Evolutionary conservation across 805 yeast genomes (phyloP).

Genomic region (Debaryomyces prosopidis): DNA sequence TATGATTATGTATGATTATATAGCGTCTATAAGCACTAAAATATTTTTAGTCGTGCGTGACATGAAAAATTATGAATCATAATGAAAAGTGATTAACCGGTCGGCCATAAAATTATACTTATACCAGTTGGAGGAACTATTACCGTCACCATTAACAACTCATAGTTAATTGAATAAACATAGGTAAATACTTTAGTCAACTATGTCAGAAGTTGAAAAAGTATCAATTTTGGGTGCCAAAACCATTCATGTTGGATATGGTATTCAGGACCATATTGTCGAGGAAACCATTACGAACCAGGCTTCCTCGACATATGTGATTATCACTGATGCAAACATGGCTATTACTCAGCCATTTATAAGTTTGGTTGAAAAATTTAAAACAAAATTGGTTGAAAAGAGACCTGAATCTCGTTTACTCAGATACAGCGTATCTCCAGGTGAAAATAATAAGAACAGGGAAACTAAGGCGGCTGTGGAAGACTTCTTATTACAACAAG

Average conservation of each 20-base stretch:
- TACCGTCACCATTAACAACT: background rate
- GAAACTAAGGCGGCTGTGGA: constrained; percentile 90
- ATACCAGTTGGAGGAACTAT: background rate
- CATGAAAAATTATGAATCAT: background rate
- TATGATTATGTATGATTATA: background rate
- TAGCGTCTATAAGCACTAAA: background rate
- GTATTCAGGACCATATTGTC: constrained; percentile 73
- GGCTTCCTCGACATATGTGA: constrained; percentile 87
- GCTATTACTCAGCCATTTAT: constrained; percentile 62
- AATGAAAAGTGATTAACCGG: background rate
- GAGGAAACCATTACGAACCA: constrained; percentile 58
- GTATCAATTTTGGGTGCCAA: constrained; percentile 81
- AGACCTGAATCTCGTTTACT: constrained; percentile 66
- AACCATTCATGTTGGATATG: constrained; percentile 87
- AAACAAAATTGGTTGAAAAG: constrained; percentile 26
- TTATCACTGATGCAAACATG: constrained; percentile 85
- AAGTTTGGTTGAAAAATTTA: constrained; percentile 45
- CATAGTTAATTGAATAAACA: background rate
- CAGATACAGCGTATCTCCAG: constrained; percentile 80
- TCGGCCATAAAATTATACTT: background rate
- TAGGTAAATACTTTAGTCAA: background rate
- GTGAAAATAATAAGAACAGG: constrained; percentile 87
- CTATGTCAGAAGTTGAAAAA: constrained; percentile 38
- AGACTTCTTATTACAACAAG: constrained; percentile 76
- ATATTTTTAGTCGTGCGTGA: background rate